Percentiles rank a stretch among this genome's conserved stretches.
Evolutionary conservation across 805 yeast species (phyloP).

Genomic region (Cephaloascus fragrans): DNA sequence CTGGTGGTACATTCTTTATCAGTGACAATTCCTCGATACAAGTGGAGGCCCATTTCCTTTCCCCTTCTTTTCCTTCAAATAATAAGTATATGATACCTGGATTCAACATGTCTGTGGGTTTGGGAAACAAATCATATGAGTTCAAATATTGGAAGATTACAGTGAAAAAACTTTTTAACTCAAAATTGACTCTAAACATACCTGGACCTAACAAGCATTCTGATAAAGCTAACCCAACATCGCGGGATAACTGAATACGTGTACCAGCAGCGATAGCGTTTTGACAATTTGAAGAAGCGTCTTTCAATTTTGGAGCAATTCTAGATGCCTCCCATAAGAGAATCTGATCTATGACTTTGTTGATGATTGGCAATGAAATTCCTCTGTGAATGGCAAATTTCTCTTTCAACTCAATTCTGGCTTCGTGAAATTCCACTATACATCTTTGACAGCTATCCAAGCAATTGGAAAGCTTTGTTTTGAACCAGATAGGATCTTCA

Average conservation of each 20-base stretch:
- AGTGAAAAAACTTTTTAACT: constrained; percentile 25
- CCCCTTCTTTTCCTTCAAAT: constrained; percentile 40
- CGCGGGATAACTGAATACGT: constrained; percentile 68
- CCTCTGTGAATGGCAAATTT: constrained; percentile 43
- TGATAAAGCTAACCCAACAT: constrained; percentile 7
- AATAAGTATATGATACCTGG: constrained; percentile 48
- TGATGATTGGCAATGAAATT: constrained; percentile 21
- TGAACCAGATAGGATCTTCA: constrained; percentile 33
- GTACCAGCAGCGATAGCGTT: constrained; percentile 67
- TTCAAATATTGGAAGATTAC: constrained; percentile 20
- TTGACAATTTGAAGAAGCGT: not conserved
- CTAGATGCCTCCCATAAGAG: constrained; percentile 16
- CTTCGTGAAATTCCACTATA: constrained; percentile 39
- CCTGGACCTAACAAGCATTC: constrained; percentile 47
- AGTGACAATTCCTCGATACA: constrained; percentile 7
- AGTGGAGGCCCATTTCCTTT: constrained; percentile 38
- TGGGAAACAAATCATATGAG: constrained; percentile 6
- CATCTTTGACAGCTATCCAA: constrained; percentile 46
- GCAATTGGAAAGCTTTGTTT: constrained; percentile 23
- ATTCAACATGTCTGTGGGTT: constrained; percentile 7
- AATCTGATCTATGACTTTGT: constrained; percentile 19
- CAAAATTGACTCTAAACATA: constrained; percentile 27
- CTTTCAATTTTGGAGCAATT: constrained; percentile 4
- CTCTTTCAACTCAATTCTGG: constrained; percentile 39
- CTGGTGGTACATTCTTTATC: constrained; percentile 2